Evolutionary conservation across 495 filamentous ascomycete species (phyloP), one percentile per base, ranked within the genome.

Genomic region (Podospora pseudocomata): DNA sequence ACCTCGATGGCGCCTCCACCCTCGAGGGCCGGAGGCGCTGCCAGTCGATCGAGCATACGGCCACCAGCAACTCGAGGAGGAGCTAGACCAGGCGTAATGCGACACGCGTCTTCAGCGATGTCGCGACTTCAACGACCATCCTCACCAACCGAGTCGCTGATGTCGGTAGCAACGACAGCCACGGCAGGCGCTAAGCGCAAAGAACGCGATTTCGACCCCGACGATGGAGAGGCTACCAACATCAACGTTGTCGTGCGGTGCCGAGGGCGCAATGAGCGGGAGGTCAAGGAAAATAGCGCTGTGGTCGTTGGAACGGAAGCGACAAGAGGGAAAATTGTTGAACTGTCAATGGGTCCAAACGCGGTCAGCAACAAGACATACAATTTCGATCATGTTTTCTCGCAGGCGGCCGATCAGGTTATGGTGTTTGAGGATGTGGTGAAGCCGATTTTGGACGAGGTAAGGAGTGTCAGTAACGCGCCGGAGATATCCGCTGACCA

Each of bases 161-260:
- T 83, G 9, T 88, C 89, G 15, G 82, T 81, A 56, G 77, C 81
- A 3, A 81, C 86, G n/a, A 72, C 80, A 2, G 74, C 82, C 7
- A 85, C 86, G 39, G 75, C 67, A 16, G 85, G 86, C 62, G 83
- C 79, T 16, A 94, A 95, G 81, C 84, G 92, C 68, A 95, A 95
- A 74, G 89, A 93, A 72, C 85, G 91, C 73, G 92, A 96, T 55
- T 93, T 87, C 74, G 92, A 96, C 64, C 77, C 87, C 59, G 87
- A 90, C 63, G 84, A 84, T 27, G 86, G 86, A 49, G 88, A 92
- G 67, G 93, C 96, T 77, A 97, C 95, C 2, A 98, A 96, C 78
- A 99, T 99, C 76, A 93, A 96, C 78, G 95, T 98, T 53, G 94
- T 97, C 4, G 95, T 99, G 32, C 86, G 95, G 68, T 99, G 95